Conservation (phyloP, 169 alveolate species). For the Cryptosporidium meleagridis region DNA sequence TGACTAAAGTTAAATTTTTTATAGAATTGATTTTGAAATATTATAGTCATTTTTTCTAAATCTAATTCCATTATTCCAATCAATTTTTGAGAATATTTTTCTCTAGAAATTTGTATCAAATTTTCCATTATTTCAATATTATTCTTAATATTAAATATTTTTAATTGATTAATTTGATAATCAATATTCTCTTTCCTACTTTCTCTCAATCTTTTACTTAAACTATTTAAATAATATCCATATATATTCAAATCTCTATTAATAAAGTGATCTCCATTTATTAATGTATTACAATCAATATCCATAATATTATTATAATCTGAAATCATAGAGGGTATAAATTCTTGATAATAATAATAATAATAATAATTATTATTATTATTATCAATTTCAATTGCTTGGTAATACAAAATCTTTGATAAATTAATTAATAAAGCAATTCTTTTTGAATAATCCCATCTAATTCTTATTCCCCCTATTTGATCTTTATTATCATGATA, state of each 20-base stretch:
- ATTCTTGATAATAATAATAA: not conserved
- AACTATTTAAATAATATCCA: slow-evolving; percentile 34
- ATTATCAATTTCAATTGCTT: slow-evolving; percentile 11
- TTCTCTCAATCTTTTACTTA: not conserved
- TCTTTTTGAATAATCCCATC: slow-evolving; percentile 18
- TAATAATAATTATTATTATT: too few species aligned
- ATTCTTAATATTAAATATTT: not conserved
- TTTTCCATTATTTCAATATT: not conserved
- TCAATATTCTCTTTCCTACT: not conserved
- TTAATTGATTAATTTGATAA: not conserved
- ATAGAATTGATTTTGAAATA: slow-evolving; percentile 8
- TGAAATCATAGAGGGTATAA: not conserved
- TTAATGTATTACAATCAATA: not conserved
- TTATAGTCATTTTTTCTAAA: slow-evolving; percentile 4
- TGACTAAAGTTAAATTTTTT: not conserved
- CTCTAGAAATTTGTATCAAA: slow-evolving; percentile 29
- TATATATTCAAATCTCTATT: slow-evolving; percentile 41
- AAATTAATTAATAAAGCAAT: slow-evolving; percentile 2
- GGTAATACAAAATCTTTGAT: slow-evolving; percentile 12
- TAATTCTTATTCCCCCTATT: slow-evolving; percentile 6
- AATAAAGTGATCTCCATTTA: not conserved
- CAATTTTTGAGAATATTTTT: not conserved
- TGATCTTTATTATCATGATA: not conserved
- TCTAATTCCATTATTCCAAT: slow-evolving; percentile 15
- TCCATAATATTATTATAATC: not conserved